Conservation (phyloP, 345 rosid species). For the Salix koriyanagi region DNA sequence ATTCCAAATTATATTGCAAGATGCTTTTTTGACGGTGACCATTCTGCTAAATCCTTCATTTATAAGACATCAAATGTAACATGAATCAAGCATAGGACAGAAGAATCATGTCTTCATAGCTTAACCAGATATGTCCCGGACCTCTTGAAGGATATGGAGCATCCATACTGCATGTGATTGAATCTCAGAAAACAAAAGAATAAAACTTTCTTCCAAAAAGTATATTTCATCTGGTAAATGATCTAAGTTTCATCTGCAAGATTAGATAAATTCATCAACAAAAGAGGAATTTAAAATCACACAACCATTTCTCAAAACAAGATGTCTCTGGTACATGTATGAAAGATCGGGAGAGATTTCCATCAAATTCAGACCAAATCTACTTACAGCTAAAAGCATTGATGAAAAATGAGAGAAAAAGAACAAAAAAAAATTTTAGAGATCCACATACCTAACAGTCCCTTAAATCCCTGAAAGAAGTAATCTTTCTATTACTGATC, state of each 20-base stretch:
- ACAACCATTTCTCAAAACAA: background rate
- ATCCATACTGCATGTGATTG: background rate
- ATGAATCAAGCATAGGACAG: too few relatives aligned
- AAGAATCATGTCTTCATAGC: too few relatives aligned
- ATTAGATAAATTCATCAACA: background rate
- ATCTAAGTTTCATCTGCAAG: background rate
- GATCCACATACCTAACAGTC: slow-evolving; percentile 28
- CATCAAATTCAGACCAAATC: background rate
- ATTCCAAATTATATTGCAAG: too few relatives aligned
- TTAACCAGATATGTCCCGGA: too few relatives aligned
- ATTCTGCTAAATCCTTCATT: too few relatives aligned
- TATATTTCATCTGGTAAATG: background rate
- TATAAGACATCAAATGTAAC: too few relatives aligned
- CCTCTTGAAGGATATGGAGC: too few relatives aligned
- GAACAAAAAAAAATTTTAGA: slow-evolving; percentile 17
- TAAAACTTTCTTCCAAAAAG: background rate
- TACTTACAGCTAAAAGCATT: background rate
- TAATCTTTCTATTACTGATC: background rate
- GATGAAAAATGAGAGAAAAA: slow-evolving; percentile 17
- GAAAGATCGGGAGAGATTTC: background rate
- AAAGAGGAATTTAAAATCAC: background rate
- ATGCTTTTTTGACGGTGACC: too few relatives aligned
- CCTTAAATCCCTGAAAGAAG: slow-evolving; percentile 29
- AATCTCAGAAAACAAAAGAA: background rate
- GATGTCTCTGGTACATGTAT: background rate